Evolutionary conservation across 2,329 filamentous ascomycete species (phyloP).

Genomic region (Purpureocillium lavendulum): DNA sequence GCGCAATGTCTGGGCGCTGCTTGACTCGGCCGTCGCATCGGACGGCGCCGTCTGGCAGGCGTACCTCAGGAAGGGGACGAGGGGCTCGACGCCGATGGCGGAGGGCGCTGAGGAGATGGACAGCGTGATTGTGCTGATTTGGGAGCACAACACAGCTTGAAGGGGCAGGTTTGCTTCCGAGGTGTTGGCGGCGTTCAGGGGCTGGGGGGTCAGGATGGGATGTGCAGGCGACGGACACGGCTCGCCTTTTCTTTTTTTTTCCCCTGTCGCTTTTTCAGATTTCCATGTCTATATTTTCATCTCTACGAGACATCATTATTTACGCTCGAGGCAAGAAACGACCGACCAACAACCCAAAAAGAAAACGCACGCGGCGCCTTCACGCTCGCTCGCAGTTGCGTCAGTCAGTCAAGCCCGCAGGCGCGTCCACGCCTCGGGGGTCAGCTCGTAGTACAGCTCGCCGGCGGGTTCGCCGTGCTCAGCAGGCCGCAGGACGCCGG

Average conservation of each 20-base stretch:
- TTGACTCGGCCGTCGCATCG: conserved; percentile 26
- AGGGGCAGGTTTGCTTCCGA: background rate
- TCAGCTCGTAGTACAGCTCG: conserved; percentile 17
- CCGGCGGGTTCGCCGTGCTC: conserved; percentile 8
- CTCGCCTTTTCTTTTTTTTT: background rate
- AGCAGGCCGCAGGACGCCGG: conserved; percentile 5
- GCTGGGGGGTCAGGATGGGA: too few species aligned
- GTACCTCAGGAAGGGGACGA: conserved; percentile 27
- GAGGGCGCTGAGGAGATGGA: conserved; percentile 21
- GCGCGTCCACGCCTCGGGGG: conserved; percentile 9
- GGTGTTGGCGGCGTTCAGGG: conserved; percentile 1
- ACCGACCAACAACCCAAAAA: too few species aligned
- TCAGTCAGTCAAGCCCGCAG: background rate
- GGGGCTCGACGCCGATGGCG: conserved; percentile 8
- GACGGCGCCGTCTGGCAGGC: conserved; percentile 37
- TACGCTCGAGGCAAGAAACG: too few species aligned
- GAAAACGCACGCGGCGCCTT: too few species aligned
- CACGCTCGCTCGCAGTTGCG: too few species aligned
- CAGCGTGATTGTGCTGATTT: conserved; percentile 32
- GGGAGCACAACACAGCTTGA: conserved; percentile 18
- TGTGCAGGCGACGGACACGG: too few species aligned
- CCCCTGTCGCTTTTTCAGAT: background rate
- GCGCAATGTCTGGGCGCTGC: conserved; percentile 29
- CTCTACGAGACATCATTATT: background rate
- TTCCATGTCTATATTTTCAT: background rate